phyloP scores from a whole-genome alignment of 331 rosid genomes.

The Quercus phellos region DNA sequence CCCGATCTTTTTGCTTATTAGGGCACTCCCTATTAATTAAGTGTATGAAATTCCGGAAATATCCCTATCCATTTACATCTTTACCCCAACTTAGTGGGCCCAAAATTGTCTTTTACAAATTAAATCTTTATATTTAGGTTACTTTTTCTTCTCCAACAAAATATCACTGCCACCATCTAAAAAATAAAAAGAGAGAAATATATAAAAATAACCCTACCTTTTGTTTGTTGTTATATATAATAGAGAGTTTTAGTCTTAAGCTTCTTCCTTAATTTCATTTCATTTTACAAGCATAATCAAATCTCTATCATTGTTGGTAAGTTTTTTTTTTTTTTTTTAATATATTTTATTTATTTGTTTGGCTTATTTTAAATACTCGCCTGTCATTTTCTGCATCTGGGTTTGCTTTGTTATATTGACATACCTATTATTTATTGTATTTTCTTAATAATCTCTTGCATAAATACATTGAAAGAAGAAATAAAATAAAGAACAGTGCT shows the following conservation, averaged over 20 bases:
- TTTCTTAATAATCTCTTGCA: background rate
- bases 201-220: background rate
- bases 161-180: slow-evolving; percentile 18
- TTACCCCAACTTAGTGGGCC: background rate
- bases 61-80: background rate
- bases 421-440: slow-evolving; percentile 8
- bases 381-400: slow-evolving; percentile 51
- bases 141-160: slow-evolving; percentile 22
- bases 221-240: slow-evolving; percentile 13
- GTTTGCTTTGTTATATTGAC: slow-evolving; percentile 27
- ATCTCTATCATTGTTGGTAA: slow-evolving; percentile 37
- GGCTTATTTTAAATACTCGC: slow-evolving; percentile 4
- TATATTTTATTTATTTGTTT: slow-evolving; percentile 13
- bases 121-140: slow-evolving; percentile 22
- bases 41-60: background rate
- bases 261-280: slow-evolving; percentile 42
- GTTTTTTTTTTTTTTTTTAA: slow-evolving; percentile 2
- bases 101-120: background rate
- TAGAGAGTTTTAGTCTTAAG: slow-evolving; percentile 30
- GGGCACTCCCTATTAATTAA: background rate
- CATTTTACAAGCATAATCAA: slow-evolving; percentile 33
- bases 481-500: slow-evolving; percentile 17
- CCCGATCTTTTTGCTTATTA: background rate
- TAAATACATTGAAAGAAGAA: background rate
- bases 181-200: slow-evolving; percentile 10